Base-by-base conservation (phyloP, 2,329 filamentous ascomycete genomes). In the Monilinia vaccinii-corymbosi region DNA sequence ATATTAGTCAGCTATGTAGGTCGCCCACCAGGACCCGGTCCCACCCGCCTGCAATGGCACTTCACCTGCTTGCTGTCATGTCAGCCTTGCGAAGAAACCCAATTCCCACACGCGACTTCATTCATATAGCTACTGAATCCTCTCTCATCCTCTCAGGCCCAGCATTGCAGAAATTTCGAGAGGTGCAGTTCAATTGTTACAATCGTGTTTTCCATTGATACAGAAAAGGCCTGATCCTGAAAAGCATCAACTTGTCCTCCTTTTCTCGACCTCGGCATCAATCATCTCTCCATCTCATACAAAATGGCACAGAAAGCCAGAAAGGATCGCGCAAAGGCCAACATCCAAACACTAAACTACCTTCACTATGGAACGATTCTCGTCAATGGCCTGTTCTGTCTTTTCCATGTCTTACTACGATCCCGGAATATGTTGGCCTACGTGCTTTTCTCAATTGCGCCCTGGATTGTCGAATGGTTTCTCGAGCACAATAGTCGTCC, bases 401-500 rank as follows among this genome's bases (percentile, higher is more conserved):
- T 91, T 56, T 81, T 87, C 62, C 84, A 88, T 73, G 79, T 87
- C 68, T 67, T 82, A 58, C 69, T 88, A 70, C 78, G 79, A 62
- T 79, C 82, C 38, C 87, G 85, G 62, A 86, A 84, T 14, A 75
- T 86, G 28, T 74, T 85, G 56, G 78, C 84, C 62, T 99, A 96
- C 74, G 71, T 84, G 61, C 63, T 91, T 46, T 77, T 97, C 64
- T 90, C 88, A 3, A 73, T 82, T 0, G 94, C 94, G 0, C 85
- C 87, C 56, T 79, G 96, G 56, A 71, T 87, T 67, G 91, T 94
- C 75, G 85, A 97, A 73, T 88, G 89, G 71, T 86, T 91, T 69
- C 86, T 99, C 63, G 94, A 99, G 74, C 81, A 82, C 50, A 84
- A 91, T 9, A 91, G 89, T 14, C 88, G 93, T 11, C 94, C 94